A percentile compares a stretch with the other conserved stretches of the same genome.
These are phyloP conservation scores for Parasarocladium wereldwijsianum DNA, from an alignment of 2,329 filamentous ascomycete genomes.

Conservation along the genomic window DNA sequence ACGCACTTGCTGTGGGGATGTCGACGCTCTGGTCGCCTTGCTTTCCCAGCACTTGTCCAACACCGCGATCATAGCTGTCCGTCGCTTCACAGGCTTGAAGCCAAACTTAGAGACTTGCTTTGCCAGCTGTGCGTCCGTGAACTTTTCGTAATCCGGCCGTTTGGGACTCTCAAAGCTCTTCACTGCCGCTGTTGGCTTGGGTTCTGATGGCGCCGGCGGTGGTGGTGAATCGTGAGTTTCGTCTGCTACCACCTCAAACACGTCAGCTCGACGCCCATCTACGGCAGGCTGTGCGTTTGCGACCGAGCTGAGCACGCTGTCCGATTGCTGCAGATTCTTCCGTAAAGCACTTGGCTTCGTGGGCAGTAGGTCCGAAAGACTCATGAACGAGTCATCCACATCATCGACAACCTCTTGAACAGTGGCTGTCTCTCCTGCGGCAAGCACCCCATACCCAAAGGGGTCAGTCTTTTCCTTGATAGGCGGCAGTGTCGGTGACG, in stretches of 20 bases:
- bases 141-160: slow-evolving; percentile 43
- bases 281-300: not conserved
- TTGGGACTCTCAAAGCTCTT: no score
- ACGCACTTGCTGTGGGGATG: no score
- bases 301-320: slow-evolving; percentile 6
- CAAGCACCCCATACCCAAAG: slow-evolving; percentile 20
- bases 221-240: not conserved
- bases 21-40: slow-evolving; percentile 23
- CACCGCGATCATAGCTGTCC: slow-evolving; percentile 54
- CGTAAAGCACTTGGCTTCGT: slow-evolving; percentile 1
- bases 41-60: slow-evolving; percentile 59
- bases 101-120: slow-evolving; percentile 49
- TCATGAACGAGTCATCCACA: slow-evolving; percentile 10
- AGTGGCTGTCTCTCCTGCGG: not conserved
- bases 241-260: slow-evolving; percentile 8
- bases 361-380: slow-evolving; percentile 12
- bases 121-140: slow-evolving; percentile 47
- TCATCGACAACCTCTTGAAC: not conserved
- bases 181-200: slow-evolving; percentile 6
- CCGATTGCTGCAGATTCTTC: no score
- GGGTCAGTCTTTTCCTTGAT: slow-evolving; percentile 17
- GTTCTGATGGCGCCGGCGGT: not conserved
- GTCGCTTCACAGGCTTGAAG: slow-evolving; percentile 57
- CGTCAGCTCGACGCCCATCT: slow-evolving; percentile 5
- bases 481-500: slow-evolving; percentile 14